Evolutionary conservation across 306 rosid species (phyloP).

Genomic region (Pyrus communis): DNA sequence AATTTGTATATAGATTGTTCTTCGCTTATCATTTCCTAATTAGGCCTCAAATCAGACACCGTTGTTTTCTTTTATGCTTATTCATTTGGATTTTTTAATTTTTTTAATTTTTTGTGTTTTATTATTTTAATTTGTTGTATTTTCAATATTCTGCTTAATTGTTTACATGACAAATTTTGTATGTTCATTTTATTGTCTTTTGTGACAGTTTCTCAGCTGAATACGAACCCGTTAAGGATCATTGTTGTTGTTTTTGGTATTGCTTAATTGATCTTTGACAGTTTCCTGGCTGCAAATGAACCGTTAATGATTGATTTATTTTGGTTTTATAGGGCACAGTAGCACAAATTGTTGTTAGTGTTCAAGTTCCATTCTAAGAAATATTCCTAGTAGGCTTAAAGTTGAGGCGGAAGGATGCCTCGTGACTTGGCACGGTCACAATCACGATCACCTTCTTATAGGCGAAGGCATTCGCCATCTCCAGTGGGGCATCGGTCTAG

Average conservation of each 20-base stretch:
- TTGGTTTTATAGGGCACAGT: neutral
- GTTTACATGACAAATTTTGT: neutral
- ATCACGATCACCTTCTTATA: slow-evolving; percentile 74
- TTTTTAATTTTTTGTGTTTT: neutral
- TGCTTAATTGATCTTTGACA: neutral
- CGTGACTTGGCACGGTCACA: slow-evolving; percentile 77
- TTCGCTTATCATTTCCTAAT: neutral
- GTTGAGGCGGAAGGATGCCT: slow-evolving; percentile 54
- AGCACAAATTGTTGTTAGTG: neutral
- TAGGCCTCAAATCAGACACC: neutral
- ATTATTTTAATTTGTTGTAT: neutral
- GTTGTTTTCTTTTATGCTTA: neutral
- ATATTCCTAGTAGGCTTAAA: neutral
- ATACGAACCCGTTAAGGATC: neutral
- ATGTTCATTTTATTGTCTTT: neutral
- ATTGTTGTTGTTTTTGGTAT: neutral
- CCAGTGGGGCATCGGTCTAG: slow-evolving; percentile 60
- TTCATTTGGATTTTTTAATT: neutral
- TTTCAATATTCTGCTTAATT: neutral
- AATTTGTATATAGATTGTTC: neutral
- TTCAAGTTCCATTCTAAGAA: neutral
- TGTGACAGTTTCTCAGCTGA: neutral
- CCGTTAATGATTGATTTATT: neutral
- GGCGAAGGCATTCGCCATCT: slow-evolving; percentile 81
- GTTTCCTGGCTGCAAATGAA: neutral